Base-by-base conservation (phyloP, 352 stramenopile species). In the Saprolegnia parasitica region DNA sequence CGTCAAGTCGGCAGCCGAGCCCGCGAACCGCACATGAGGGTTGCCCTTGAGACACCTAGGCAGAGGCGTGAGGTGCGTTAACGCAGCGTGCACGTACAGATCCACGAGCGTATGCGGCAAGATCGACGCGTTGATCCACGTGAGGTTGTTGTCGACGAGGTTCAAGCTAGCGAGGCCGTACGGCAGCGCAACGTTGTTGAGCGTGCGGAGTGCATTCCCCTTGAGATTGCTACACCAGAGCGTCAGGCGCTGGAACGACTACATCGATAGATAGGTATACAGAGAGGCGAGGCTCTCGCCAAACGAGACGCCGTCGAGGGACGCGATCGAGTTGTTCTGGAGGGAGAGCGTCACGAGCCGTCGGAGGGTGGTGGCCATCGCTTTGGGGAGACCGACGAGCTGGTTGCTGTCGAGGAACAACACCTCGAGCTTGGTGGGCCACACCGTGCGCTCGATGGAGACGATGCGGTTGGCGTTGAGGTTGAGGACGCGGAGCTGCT, bases 381-480 rank as follows among this genome's bases (percentile, higher is more conserved):
- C 54, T 16, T 55, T 35, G 40, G 35, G 18, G 18, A 56, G 15
- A 20, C 13, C 11, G 6, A 24, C 21, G 39, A 67, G 39, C n/a
- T 67, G 8, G 58, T 67, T 67, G 13, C 54, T 35, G 40, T 67
- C 58, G 37, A 50, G 20, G 42, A 40, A 61, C 20, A 61, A 23
- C 32, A 23, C 15, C 8, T 26, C 32, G 54, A 61, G 54, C 54
- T 21, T 21, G 9, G 5, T 61, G 54, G 15, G 24, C 23, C 21
- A 61, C 18, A 61, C 26, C 9, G 54, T 40, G 5, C 8, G 16
- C 20, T 61, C 35, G 21, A 61, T 61, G 1, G 54, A 40, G 21
- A 3, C 26, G 26, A 61, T 6, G 20, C 54, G 21, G 26, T 40
- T 35, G 54, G 24, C 32, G 54, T 61, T 61, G 54, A 61, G 54